Conservation (phyloP, 1,139 yeast genomes). For the Nakaseomyces bracarensis region DNA sequence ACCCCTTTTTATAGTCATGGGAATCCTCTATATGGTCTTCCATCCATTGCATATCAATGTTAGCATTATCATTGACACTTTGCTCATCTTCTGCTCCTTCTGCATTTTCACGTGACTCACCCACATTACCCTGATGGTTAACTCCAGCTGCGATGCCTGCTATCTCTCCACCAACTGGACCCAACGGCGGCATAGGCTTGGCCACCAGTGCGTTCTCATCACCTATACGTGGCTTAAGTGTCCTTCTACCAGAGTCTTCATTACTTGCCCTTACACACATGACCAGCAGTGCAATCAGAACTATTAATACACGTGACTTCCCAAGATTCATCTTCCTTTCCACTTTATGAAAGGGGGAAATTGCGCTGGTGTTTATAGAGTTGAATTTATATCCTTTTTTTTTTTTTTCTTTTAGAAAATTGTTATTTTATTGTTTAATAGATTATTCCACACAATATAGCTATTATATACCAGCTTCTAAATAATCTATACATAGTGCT, state of each 20-base stretch:
- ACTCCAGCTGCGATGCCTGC: not conserved
- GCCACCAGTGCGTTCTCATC: not conserved
- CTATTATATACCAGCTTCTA: too few species aligned
- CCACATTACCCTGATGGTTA: not conserved
- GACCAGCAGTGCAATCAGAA: slow-evolving; percentile 1
- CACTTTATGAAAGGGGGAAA: not conserved
- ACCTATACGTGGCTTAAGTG: not conserved
- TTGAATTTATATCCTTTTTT: too few species aligned
- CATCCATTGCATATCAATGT: not conserved
- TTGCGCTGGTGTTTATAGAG: not conserved
- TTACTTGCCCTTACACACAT: not conserved
- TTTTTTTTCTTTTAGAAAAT: too few species aligned
- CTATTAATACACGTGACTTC: not conserved
- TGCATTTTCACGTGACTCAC: not conserved
- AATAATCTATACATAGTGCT: too few species aligned
- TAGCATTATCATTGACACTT: not conserved
- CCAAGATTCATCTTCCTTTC: not conserved
- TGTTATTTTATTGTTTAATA: too few species aligned
- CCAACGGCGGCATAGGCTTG: not conserved
- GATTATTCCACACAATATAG: too few species aligned
- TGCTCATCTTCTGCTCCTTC: too few species aligned
- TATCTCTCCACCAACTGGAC: not conserved
- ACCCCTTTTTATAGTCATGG: slow-evolving; percentile 32
- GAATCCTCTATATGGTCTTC: slow-evolving; percentile 23
- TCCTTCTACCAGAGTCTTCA: not conserved